Evolutionary conservation across 1,284 basidiomycete species (phyloP), one percentile per base, ranked within the genome.

Genomic region (Rhizoctonia solani): DNA sequence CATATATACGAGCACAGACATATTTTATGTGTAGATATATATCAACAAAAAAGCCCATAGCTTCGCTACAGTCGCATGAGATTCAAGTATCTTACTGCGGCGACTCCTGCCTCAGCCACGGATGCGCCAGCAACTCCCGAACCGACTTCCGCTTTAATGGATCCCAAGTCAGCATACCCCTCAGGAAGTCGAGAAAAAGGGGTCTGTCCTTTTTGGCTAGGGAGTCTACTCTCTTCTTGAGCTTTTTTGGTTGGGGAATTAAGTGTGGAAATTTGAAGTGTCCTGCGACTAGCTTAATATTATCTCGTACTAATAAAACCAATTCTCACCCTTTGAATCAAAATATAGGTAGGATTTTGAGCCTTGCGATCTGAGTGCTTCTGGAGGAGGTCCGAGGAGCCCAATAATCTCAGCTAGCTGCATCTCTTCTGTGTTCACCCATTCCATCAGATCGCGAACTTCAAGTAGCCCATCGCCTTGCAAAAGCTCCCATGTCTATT

Each of bases 401-500:
- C 29, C 37, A 25, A 56, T 42, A 11, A 56, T 13, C 19, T 56
- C 30, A 5, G 30, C 54, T 14, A 56, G 54, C 4, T 41, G 54
- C 13, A 25, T 37, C 14, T 16, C n/a, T 4, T 13, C 14, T 23
- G 37, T 42, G n/a, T 42, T 27, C 16, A 41, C 21, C 9, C 27
- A 11, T 1, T 11, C 14, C 9, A 16, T 9, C 16, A 27, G 19
- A 39, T 56, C 34, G 9, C 25, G 4, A 21, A 34, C 37, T 4
- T 56, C 54, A 39, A 16, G 42, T 5, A 56, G 37, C 1, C 14
- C 8, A 16, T 42, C 9, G 9, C 37, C 54, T 25, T 56, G 37
- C 21, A 56, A 25, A 30, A 56, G 8, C 6, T 56, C 39, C 54
- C 54, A 56, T n/a, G 42, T 56, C 37, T 56, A 19, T 42, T n/a